Base-by-base conservation (phyloP, 2,329 filamentous ascomycete species). In the Calonectria honghensis region DNA sequence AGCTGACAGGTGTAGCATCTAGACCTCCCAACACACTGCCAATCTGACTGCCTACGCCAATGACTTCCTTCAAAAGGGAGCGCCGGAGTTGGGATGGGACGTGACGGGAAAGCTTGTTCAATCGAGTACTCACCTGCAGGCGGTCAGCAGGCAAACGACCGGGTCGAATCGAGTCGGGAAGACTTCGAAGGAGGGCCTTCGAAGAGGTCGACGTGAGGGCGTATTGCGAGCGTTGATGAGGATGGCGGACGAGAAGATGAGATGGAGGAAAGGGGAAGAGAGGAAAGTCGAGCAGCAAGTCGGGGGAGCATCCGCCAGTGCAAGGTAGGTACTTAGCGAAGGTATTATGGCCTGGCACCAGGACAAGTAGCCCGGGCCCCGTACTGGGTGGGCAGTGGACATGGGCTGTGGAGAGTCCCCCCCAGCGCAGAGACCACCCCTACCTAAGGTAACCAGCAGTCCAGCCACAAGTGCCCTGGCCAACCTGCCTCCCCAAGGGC, bases 241-340 rank as follows among this genome's bases (percentile, higher is more conserved):
- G 45, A 73, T 73, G 59, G 61, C n/a, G 59, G 39, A 72, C 57
- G 61, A 59, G 57, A 57, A 69, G 65, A 65, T 68, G 70, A 41
- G 68, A 77, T 75, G 75, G 79, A 75, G 77, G 74, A 81, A 81
- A 76, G 78, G 79, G 78, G 75, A 78, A 79, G 78, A 78, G 74
- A 73, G 74, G 76, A 64, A 74, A 75, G 64, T 61, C 35, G 71
- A 75, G 71, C 59, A 68, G 73, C 63, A 68, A 73, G 73, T 59
- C 73, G 73, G 75, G 71, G 68, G 68, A 70, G 29, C 68, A 64
- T 63, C 45, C 68, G 41, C 68, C 41, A 29, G 68, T 37, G 61
- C 68, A 70, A 59, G 68, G 68, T 70, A 59, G 54, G 16, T 51
- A 41, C 37, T 64, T 64, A 64, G 68, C 57, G 57, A 70, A 70